Evolutionary conservation across 2,329 filamentous ascomycete species (phyloP), one percentile per base, ranked within the genome.

Genomic region (Xylaria sp.): DNA sequence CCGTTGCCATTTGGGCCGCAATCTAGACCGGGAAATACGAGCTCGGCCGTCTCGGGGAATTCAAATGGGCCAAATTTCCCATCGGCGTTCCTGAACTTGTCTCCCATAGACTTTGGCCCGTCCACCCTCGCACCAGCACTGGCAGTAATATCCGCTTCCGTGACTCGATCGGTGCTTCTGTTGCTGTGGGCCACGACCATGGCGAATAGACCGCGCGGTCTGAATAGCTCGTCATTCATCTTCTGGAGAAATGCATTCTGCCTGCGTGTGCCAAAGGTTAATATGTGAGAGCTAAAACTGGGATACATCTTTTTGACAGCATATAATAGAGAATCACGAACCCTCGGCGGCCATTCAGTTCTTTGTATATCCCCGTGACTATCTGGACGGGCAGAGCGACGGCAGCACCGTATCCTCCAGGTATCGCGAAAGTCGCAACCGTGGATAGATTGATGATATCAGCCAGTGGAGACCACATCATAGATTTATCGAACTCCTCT

Each of bases 221-320:
- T 67, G 65, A 76, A 76, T n/a, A 75, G 59, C 28, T 73, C 73
- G 2, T 69, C 65, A 44, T 76, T 75, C 72, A 75, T 72, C 67
- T 70, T 74, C 2, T 53, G 15, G 10, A 76, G 65, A 63, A 68
- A 74, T 10, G 56, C 63, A 26, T 76, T 76, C 42, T 69, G 68
- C 4, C 70, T 71, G 44, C 44, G 31, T 33, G 31, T 33, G 7
- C 31, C 7, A 6, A 33, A 33, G 31, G 31, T 33, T 33, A 33
- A 6, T 33, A 33, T 7, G 4, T 9, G 31, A 33, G 31, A 33
- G 31, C 31, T 33, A 33, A 33, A 33, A 33, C 7, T 33, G 31
- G 31, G 31, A 7, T 33, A 9, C 31, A 33, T 33, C 31, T 6
- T 6, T 33, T 6, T 33, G 31, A 33, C 7, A 33, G 31, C 31